Evolutionary conservation across 1,284 basidiomycete species (phyloP).

Genomic region (Phylloporus gajari): DNA sequence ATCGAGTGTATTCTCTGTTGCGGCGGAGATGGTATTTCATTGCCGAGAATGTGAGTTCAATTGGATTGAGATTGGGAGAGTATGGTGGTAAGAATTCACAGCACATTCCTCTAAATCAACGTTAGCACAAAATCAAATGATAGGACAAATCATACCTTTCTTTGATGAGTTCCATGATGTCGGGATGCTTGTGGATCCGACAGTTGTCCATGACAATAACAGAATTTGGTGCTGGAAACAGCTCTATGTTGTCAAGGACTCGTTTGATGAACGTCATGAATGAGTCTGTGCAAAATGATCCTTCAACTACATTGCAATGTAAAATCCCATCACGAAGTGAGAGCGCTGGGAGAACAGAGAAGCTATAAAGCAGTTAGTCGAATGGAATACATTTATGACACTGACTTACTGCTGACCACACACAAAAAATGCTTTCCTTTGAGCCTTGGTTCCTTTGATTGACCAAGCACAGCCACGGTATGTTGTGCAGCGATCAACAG

Average conservation of each 20-base stretch:
- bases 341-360: conserved; percentile 15
- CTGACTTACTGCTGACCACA: neutral
- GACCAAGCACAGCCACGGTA: conserved; percentile 11
- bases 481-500: neutral
- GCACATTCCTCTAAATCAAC: neutral
- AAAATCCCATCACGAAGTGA: conserved; percentile 14
- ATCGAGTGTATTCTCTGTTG: neutral
- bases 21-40: neutral
- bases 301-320: conserved; percentile 10
- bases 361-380: conserved; percentile 8
- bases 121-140: conserved; percentile 13
- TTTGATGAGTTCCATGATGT: neutral
- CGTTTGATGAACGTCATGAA: neutral
- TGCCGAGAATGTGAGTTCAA: neutral
- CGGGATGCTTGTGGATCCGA: neutral
- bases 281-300: conserved; percentile 7
- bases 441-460: conserved; percentile 9
- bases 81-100: neutral
- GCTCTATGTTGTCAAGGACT: conserved; percentile 1
- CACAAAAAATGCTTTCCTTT: conserved; percentile 19
- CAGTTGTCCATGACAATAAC: conserved; percentile 9
- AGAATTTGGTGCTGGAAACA: neutral
- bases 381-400: neutral
- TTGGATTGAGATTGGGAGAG: neutral
- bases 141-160: conserved; percentile 10